Evolutionary conservation across 768 basidiomycete species (phyloP).

Genomic region (Kwoniella europaea): DNA sequence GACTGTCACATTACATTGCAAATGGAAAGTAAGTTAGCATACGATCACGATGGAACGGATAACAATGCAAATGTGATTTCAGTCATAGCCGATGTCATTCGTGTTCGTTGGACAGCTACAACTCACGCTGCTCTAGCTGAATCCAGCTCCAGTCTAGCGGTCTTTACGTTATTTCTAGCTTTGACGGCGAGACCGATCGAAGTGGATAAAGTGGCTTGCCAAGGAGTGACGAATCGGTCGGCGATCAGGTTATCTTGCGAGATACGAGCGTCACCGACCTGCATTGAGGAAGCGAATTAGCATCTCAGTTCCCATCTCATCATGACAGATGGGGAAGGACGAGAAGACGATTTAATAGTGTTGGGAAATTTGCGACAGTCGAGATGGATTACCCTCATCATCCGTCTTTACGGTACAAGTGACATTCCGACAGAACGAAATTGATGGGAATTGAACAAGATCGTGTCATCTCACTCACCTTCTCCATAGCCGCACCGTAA

Average conservation of each 20-base stretch:
- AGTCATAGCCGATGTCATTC: too few relatives aligned
- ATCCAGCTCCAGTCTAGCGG: constrained; percentile 78
- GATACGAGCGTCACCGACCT: constrained; percentile 74
- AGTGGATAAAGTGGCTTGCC: constrained; percentile 78
- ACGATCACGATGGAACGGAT: not conserved
- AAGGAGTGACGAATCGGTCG: constrained; percentile 56
- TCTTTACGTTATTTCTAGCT: constrained; percentile 64
- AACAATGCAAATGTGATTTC: not conserved
- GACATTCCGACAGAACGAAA: too few relatives aligned
- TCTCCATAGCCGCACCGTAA: constrained; percentile 83
- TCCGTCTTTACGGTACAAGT: too few relatives aligned
- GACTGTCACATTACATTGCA: constrained; percentile 60
- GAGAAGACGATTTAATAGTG: too few relatives aligned
- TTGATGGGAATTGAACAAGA: not conserved
- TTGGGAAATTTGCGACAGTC: too few relatives aligned
- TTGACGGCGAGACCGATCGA: constrained; percentile 89
- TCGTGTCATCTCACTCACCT: constrained; percentile 55
- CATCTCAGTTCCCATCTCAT: too few relatives aligned
- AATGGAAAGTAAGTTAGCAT: not conserved
- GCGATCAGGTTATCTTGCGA: constrained; percentile 77
- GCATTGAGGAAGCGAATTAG: not conserved
- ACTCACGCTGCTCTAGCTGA: constrained; percentile 64
- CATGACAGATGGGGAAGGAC: too few relatives aligned
- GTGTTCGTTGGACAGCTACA: not conserved
- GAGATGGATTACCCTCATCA: too few relatives aligned